A percentile compares a stretch with the other conserved stretches of the same genome.
Conservation (phyloP, 2,329 filamentous ascomycete species). For the Ceratocystis smalleyi region DNA sequence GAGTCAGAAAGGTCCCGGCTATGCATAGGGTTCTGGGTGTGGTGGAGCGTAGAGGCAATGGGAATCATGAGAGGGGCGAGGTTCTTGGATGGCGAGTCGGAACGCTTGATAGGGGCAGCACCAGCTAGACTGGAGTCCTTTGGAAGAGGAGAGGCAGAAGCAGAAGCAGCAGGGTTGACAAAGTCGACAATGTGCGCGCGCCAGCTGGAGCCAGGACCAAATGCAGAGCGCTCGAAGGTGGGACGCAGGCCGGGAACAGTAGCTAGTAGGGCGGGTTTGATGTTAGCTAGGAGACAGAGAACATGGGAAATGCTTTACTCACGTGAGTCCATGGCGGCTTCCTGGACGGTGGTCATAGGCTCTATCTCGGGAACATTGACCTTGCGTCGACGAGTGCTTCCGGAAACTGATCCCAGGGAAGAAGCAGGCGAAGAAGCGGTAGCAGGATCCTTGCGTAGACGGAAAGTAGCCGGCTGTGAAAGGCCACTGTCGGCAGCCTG, state of each 20-base stretch:
- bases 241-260: conserved; percentile 52
- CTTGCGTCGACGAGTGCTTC: conserved; percentile 42
- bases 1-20: conserved; percentile 39
- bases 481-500: conserved; percentile 13
- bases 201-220: conserved; percentile 20
- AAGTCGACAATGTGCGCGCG: conserved; percentile 14
- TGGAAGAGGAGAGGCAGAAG: background rate
- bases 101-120: background rate
- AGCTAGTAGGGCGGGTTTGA: conserved; percentile 28
- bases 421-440: conserved; percentile 30
- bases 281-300: conserved; percentile 1
- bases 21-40: conserved; percentile 24
- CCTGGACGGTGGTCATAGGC: conserved; percentile 54
- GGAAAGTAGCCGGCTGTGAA: conserved; percentile 28
- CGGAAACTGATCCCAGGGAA: conserved; percentile 28
- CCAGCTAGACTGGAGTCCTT: background rate
- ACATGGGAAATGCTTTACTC: conserved; percentile 23
- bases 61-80: conserved; percentile 12
- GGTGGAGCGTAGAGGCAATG: background rate
- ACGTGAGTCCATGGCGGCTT: conserved; percentile 56
- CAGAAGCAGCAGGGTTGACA: conserved; percentile 1
- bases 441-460: conserved; percentile 37
- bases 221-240: conserved; percentile 48
- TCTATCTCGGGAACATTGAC: conserved; percentile 48
- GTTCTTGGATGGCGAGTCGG: conserved; percentile 11